These are phyloP conservation scores for Aspergillus unguis DNA, from an alignment of 2,329 filamentous ascomycete genomes.

Conservation along the genomic window DNA sequence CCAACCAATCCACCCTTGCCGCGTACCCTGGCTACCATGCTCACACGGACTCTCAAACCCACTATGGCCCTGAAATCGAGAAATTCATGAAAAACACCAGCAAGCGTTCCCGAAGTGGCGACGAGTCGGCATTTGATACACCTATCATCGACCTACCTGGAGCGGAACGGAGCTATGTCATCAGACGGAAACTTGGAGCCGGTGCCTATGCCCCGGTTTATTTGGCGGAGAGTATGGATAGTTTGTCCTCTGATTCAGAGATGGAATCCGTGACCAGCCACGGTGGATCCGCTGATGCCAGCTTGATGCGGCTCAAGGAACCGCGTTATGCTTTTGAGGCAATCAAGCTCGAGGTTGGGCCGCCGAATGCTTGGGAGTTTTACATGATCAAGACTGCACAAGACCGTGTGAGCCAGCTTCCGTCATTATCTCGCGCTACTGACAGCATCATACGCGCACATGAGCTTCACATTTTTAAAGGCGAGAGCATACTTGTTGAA, in stretches of 20 bases:
- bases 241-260: conserved; percentile 36
- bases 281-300: conserved; percentile 45
- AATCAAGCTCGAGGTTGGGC: conserved; percentile 83
- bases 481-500: conserved; percentile 86
- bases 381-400: conserved; percentile 87
- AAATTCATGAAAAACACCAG: conserved; percentile 71
- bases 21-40: conserved; percentile 79
- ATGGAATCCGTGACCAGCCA: conserved; percentile 43
- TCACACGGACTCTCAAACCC: conserved; percentile 61
- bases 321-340: conserved; percentile 67
- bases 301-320: conserved; percentile 17
- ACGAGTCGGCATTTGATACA: conserved; percentile 60
- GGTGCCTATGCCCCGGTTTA: conserved; percentile 96
- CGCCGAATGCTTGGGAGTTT: conserved; percentile 90
- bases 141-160: conserved; percentile 67
- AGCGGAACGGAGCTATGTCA: conserved; percentile 64
- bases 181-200: conserved; percentile 83
- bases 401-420: conserved; percentile 61
- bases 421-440: conserved; percentile 62
- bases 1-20: conserved; percentile 68
- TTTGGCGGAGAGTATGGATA: conserved; percentile 72
- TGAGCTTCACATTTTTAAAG: conserved; percentile 85
- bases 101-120: conserved; percentile 45
- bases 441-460: conserved; percentile 79
- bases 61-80: conserved; percentile 71